These are phyloP conservation scores for Candida sithepensis DNA, from an alignment of 805 yeast genomes.

Conservation along the genomic window DNA sequence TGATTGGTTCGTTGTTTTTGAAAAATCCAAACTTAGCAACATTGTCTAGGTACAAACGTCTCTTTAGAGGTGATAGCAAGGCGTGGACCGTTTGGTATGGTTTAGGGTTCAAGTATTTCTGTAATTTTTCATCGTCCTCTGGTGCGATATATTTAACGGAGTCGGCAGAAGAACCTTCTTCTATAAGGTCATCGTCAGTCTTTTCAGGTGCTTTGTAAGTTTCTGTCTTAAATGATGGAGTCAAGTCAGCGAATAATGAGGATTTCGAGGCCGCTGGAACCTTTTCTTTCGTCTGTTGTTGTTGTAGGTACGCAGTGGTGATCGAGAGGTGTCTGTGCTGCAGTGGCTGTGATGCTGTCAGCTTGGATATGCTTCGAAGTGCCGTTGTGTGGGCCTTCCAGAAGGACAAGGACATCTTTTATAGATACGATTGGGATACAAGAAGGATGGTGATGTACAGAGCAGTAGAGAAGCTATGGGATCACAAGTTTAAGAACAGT, in stretches of 20 bases:
- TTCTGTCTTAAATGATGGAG: conserved; percentile 13
- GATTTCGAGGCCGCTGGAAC: conserved; percentile 7
- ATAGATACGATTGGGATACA: too few species aligned
- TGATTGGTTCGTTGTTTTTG: conserved; percentile 55
- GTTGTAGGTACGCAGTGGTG: not conserved
- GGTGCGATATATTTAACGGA: conserved; percentile 22
- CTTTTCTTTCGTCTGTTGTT: not conserved
- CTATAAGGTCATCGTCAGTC: conserved; percentile 6
- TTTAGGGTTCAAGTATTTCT: conserved; percentile 47
- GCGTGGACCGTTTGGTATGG: conserved; percentile 54
- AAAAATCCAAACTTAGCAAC: conserved; percentile 64
- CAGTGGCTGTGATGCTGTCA: not conserved
- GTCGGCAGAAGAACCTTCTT: conserved; percentile 9
- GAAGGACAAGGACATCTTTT: not conserved
- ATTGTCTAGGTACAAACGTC: conserved; percentile 56
- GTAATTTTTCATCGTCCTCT: conserved; percentile 35
- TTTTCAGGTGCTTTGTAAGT: conserved; percentile 1
- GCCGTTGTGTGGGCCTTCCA: not conserved
- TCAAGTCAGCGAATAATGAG: conserved; percentile 28
- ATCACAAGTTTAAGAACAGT: too few species aligned
- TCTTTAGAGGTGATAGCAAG: conserved; percentile 67
- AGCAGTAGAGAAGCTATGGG: too few species aligned
- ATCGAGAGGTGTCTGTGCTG: not conserved
- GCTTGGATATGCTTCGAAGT: not conserved
- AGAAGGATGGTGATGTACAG: too few species aligned